Evolutionary conservation across 768 basidiomycete species (phyloP), one percentile per base, ranked within the genome.

Genomic region (Clitopilus hobsonii): DNA sequence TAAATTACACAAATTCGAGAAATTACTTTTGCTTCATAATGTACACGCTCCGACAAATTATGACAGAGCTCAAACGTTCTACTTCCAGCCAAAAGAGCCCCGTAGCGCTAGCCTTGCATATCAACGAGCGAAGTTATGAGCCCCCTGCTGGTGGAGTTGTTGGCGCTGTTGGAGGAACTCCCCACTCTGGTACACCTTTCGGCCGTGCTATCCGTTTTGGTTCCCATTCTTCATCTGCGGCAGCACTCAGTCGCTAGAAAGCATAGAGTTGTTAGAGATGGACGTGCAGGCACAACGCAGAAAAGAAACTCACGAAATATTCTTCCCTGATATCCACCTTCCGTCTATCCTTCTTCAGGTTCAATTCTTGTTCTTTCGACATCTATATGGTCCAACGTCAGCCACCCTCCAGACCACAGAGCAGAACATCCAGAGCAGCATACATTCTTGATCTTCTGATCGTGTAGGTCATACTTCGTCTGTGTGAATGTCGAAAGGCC

Each of bases 281-380:
- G 32, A 55, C 23, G 48, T 23, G 45, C 2, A 6, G 52, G 13
- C 18, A 56, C 29, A 27, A 26, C 6, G 30, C 24, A 11, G 49
- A n/a, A n/a, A n/a, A n/a, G 56, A 23, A 24, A 85, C 93, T 71
- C 71, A 97, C 95, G 66, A 88, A 98, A 69, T 98, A 99, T 66
- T 97, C 95, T 67, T 98, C 96, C 53, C 92, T 76, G 16, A 97
- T 89, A 69, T 98, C 95, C 56, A 97, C 86, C 74, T 84, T 89
- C 73, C 86, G 88, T 70, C 87, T 78, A 49, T 79, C 71, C 53
- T 78, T 82, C 58, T 86, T 78, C 62, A 94, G 73, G 8, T 84
- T 80, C 20, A 95, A 75, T 58, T 91, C 88, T 60, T 94, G 84
- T 66, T 94, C 87, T 58, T 84, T 85, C 32, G 83, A 80, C 29